Percentiles rank a stretch among this genome's conserved stretches.
phyloP scores from a whole-genome alignment of 768 basidiomycete species.

The Ephemerocybe angulata region DNA sequence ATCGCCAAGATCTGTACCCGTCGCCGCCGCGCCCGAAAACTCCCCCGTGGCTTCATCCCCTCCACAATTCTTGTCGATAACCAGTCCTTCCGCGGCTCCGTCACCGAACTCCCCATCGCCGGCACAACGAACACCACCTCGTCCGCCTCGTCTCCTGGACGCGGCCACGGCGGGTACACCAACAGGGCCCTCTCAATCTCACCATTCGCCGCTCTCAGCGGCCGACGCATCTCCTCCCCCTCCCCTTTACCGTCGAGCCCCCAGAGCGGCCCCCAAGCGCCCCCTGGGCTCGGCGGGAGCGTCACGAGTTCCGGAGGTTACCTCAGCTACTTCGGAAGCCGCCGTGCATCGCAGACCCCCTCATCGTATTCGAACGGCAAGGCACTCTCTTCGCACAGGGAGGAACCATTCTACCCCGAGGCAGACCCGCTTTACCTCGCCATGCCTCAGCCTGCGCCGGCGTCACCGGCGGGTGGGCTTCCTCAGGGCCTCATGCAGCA shows the following conservation, averaged over 20 bases:
- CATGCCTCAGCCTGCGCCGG: background rate
- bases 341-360: too few relatives aligned
- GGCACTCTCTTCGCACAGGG: background rate
- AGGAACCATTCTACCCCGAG: background rate
- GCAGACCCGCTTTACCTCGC: background rate
- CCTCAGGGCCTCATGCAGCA: background rate
- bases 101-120: conserved; percentile 4
- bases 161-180: too few relatives aligned
- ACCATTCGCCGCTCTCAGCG: background rate
- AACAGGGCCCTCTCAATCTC: conserved; percentile 1
- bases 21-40: conserved; percentile 18
- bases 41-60: conserved; percentile 16
- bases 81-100: conserved; percentile 2
- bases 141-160: background rate
- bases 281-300: background rate
- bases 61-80: conserved; percentile 12
- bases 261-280: too few relatives aligned
- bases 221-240: conserved; percentile 7
- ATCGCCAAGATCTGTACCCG: conserved; percentile 16
- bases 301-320: background rate
- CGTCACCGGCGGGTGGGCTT: background rate
- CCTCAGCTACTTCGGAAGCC: too few relatives aligned
- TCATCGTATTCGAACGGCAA: background rate
- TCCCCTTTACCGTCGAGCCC: background rate
- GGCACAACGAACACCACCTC: conserved; percentile 7